Evolutionary conservation across 345 rosid species (phyloP), one percentile per base, ranked within the genome.

Genomic region (Lumnitzera littorea): DNA sequence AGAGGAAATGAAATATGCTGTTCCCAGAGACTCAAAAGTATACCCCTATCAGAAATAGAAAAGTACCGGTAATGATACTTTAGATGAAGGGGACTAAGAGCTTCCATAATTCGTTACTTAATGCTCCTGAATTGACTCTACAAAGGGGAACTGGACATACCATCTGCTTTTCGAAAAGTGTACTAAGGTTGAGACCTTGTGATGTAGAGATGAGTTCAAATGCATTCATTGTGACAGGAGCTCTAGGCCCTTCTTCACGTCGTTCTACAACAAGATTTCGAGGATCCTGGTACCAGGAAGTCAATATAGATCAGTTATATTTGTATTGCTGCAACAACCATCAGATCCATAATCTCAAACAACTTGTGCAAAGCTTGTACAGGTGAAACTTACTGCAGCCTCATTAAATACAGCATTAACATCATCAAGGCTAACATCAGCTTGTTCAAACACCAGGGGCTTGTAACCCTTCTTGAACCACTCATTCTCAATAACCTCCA

Each of bases 381-480:
- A 1, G 17, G 50, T 51, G 24, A 69, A 60, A 64, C 79, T 81
- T 79, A 95, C 97, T 83, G 62, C 82, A 55, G 84, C 73, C 67
- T 88, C 95, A 67, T 76, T 78, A 77, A 88, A 95, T 55, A 91
- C 80, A 29, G 88, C 86, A 74, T 91, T 80, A 71, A 95, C 92
- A 51, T 95, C 96, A 61, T 74, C 97, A 66, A 84, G 89, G 72
- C 79, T 83, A 65, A 88, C 84, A 56, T 82, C 74, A 29, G 88
- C 84, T 70, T 84, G 80, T 67, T 91, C 95, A 78, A 95, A 95
- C 50, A 58, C 70, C 55, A 95, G 86, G 48, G 92, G 88, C 70
- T 86, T 91, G 69, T 95, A 95, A 52, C 97, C 97, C 79, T 95
- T 91, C 64, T 88, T 95, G 74, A 95, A 95, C 99, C 99, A 95